A percentile compares a stretch with the other conserved stretches of the same genome.
phyloP scores from a whole-genome alignment of 2,329 filamentous ascomycete species.

The Myriosclerotinia duriaeana region DNA sequence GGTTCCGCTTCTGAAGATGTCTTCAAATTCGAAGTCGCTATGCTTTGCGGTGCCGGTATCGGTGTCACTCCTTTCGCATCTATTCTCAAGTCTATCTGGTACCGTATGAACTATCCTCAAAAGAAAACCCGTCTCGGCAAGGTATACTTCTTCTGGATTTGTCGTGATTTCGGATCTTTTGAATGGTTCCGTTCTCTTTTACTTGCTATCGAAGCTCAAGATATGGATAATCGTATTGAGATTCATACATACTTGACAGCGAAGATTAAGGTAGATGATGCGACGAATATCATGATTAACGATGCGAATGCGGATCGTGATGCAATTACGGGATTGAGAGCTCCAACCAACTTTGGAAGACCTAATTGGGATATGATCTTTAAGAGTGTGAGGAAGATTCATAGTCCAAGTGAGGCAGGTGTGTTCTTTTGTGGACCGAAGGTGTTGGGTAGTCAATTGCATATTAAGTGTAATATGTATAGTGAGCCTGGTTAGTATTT shows the following conservation, averaged over 20 bases:
- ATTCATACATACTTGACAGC: constrained; percentile 87
- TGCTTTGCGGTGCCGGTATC: constrained; percentile 80
- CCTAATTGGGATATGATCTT: constrained; percentile 94
- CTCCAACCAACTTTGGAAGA: constrained; percentile 80
- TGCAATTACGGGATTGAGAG: constrained; percentile 77
- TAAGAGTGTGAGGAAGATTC: constrained; percentile 76
- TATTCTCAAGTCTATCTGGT: constrained; percentile 90
- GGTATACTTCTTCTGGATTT: constrained; percentile 93
- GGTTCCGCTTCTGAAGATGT: constrained; percentile 85
- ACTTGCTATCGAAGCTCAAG: constrained; percentile 81
- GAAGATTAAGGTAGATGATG: constrained; percentile 82
- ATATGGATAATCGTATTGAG: constrained; percentile 80
- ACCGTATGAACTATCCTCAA: constrained; percentile 84
- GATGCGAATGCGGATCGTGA: constrained; percentile 82
- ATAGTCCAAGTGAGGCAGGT: constrained; percentile 68
- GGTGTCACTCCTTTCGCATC: constrained; percentile 85
- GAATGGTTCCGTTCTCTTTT: constrained; percentile 87
- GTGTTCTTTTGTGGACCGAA: constrained; percentile 88
- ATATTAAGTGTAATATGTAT: constrained; percentile 86
- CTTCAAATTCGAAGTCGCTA: constrained; percentile 80
- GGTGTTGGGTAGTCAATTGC: constrained; percentile 70
- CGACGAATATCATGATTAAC: constrained; percentile 91
- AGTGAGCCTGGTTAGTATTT: constrained; percentile 71
- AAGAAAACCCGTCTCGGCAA: constrained; percentile 77
- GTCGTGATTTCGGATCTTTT: constrained; percentile 82